These are phyloP conservation scores for Torrubiella hemipterigena DNA, from an alignment of 2,329 filamentous ascomycete species.

Conservation along the genomic window DNA sequence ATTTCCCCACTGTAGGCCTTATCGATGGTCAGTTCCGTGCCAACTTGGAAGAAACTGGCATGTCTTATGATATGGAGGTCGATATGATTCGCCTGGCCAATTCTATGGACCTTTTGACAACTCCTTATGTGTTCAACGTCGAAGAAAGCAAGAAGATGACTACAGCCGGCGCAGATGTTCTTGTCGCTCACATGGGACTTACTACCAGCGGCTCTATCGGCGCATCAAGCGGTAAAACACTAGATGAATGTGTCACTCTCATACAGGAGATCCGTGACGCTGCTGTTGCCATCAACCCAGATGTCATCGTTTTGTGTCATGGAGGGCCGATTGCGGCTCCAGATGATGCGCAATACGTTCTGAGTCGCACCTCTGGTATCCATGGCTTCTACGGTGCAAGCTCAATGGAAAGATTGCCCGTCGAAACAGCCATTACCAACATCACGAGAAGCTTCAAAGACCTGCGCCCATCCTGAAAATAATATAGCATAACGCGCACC, in stretches of 20 bases:
- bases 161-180: slow-evolving; percentile 50
- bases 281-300: slow-evolving; percentile 38
- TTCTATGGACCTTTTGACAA: slow-evolving; percentile 49
- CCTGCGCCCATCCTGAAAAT: slow-evolving; percentile 3
- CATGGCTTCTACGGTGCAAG: slow-evolving; percentile 64
- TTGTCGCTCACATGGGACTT: slow-evolving; percentile 58
- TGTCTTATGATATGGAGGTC: slow-evolving; percentile 56
- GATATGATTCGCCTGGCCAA: slow-evolving; percentile 52
- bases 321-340: slow-evolving; percentile 56
- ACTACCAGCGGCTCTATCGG: slow-evolving; percentile 55
- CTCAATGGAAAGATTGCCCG: slow-evolving; percentile 56
- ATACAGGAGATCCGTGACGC: slow-evolving; percentile 54
- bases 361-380: slow-evolving; percentile 47
- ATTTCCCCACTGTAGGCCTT: slow-evolving; percentile 62
- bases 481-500: no score
- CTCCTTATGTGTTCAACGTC: slow-evolving; percentile 56
- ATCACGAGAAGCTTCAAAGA: slow-evolving; percentile 18
- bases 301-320: slow-evolving; percentile 58
- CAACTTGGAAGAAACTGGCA: slow-evolving; percentile 60
- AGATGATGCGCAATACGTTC: slow-evolving; percentile 50
- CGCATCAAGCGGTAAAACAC: slow-evolving; percentile 43
- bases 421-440: slow-evolving; percentile 50
- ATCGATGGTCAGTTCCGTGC: slow-evolving; percentile 57
- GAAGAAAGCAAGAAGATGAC: slow-evolving; percentile 52
- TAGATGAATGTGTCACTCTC: slow-evolving; percentile 51